Evolutionary conservation across 805 yeast genomes (phyloP).

Genomic region (Isabelozyma pseudorhagii): DNA sequence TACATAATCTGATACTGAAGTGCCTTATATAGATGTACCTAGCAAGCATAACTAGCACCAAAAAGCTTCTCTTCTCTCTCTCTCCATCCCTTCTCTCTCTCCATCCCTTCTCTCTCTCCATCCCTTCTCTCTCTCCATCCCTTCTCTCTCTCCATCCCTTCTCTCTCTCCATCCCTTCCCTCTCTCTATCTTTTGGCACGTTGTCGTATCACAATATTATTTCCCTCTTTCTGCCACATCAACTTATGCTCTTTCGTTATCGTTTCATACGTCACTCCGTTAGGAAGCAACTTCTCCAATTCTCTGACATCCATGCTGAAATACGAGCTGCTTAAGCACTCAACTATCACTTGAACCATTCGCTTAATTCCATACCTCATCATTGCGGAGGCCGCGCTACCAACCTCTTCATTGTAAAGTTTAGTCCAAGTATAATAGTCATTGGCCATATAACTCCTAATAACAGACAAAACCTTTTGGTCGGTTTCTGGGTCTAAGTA

Average conservation of each 20-base stretch:
- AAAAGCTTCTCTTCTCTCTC: too few species aligned
- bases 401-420: slow-evolving; percentile 28
- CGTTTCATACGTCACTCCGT: slow-evolving; percentile 13
- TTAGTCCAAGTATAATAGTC: slow-evolving; percentile 30
- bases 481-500: slow-evolving; percentile 17
- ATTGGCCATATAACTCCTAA: slow-evolving; percentile 24
- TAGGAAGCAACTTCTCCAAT: slow-evolving; percentile 28
- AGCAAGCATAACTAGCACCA: too few species aligned
- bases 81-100: too few species aligned
- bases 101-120: too few species aligned
- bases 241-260: background rate
- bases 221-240: background rate
- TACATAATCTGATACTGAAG: too few species aligned
- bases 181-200: too few species aligned
- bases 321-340: slow-evolving; percentile 29
- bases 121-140: too few species aligned
- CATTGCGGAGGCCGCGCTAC: slow-evolving; percentile 28
- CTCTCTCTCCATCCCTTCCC: too few species aligned
- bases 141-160: too few species aligned
- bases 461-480: slow-evolving; percentile 8
- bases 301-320: slow-evolving; percentile 27
- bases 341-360: slow-evolving; percentile 31
- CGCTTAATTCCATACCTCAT: slow-evolving; percentile 40
- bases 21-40: too few species aligned
- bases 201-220: too few species aligned